These are phyloP conservation scores for Thozetella sp. DNA, from an alignment of 495 filamentous ascomycete species.

Conservation along the genomic window DNA sequence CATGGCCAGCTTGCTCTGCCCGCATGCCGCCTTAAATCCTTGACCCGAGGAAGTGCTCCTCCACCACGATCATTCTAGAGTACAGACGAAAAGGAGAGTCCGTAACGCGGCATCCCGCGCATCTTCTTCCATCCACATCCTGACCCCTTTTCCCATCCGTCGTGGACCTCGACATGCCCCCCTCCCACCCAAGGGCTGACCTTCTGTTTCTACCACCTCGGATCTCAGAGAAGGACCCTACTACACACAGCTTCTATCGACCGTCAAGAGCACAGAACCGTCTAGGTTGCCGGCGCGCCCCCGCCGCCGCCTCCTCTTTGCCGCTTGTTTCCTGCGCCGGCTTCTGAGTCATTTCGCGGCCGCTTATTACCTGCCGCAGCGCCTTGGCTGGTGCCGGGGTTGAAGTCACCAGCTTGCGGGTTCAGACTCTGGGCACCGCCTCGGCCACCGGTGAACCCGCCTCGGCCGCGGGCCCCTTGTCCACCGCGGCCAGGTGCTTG, in stretches of 20 bases:
- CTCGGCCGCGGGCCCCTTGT: conserved; percentile 20
- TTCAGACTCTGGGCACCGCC: conserved; percentile 27
- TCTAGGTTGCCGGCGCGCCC: not conserved
- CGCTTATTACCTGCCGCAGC: conserved; percentile 72
- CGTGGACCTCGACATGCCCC: no score
- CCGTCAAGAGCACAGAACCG: not conserved
- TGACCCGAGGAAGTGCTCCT: no score
- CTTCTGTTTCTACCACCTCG: no score
- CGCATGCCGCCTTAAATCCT: no score
- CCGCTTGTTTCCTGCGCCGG: conserved; percentile 34
- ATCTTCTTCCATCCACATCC: no score
- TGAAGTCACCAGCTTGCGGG: conserved; percentile 17
- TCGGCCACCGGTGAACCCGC: conserved; percentile 39
- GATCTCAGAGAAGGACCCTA: no score
- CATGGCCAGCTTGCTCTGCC: no score
- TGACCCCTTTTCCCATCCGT: no score
- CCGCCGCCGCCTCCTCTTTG: conserved; percentile 27
- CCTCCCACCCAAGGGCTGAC: not conserved
- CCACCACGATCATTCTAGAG: no score
- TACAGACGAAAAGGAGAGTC: not conserved
- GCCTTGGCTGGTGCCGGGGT: conserved; percentile 46
- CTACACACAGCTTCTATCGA: not conserved
- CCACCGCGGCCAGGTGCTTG: conserved; percentile 24
- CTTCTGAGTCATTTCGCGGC: conserved; percentile 61
- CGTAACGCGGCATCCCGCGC: not conserved